Percentiles rank a stretch among this genome's conserved stretches.
Evolutionary conservation across 352 stramenopile genomes (phyloP).

Genomic region (Globisporangium alternatum): DNA sequence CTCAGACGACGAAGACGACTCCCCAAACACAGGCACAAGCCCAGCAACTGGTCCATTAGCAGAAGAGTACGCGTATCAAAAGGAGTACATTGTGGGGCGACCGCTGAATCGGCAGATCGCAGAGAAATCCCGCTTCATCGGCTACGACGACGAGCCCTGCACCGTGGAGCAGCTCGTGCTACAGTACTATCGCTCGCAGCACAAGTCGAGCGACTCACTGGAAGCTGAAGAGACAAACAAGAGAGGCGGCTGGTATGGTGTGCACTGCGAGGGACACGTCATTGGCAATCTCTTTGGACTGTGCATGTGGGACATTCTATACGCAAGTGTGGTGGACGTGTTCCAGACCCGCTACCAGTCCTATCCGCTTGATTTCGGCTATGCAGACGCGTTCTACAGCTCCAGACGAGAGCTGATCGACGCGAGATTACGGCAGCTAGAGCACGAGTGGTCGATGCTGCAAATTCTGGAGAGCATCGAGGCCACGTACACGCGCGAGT

Average conservation of each 20-base stretch:
- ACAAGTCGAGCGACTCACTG: slow-evolving; percentile 14
- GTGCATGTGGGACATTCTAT: slow-evolving; percentile 89
- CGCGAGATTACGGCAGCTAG: slow-evolving; percentile 35
- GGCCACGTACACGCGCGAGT: slow-evolving; percentile 36
- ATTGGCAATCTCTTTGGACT: slow-evolving; percentile 79
- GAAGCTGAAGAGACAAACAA: neutral
- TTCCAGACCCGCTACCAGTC: slow-evolving; percentile 87
- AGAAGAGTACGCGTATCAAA: slow-evolving; percentile 34
- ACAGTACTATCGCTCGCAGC: slow-evolving; percentile 59
- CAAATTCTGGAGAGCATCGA: slow-evolving; percentile 41
- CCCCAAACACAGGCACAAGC: neutral
- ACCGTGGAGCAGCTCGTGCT: slow-evolving; percentile 84
- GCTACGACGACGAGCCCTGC: slow-evolving; percentile 83
- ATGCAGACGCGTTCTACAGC: slow-evolving; percentile 49
- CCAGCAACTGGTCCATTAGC: neutral
- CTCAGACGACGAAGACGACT: slow-evolving; percentile 14
- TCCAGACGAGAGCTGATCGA: slow-evolving; percentile 45
- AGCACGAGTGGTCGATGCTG: slow-evolving; percentile 33
- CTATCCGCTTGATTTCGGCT: slow-evolving; percentile 68
- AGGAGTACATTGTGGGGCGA: slow-evolving; percentile 57
- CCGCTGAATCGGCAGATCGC: slow-evolving; percentile 73
- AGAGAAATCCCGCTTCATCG: slow-evolving; percentile 84
- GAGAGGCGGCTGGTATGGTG: slow-evolving; percentile 70
- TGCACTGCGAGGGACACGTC: slow-evolving; percentile 81
- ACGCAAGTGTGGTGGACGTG: slow-evolving; percentile 70